These are phyloP conservation scores for Sphagnum contortum DNA, from an alignment of 225 moss, liverwort and hornwort species.

Conservation along the genomic window DNA sequence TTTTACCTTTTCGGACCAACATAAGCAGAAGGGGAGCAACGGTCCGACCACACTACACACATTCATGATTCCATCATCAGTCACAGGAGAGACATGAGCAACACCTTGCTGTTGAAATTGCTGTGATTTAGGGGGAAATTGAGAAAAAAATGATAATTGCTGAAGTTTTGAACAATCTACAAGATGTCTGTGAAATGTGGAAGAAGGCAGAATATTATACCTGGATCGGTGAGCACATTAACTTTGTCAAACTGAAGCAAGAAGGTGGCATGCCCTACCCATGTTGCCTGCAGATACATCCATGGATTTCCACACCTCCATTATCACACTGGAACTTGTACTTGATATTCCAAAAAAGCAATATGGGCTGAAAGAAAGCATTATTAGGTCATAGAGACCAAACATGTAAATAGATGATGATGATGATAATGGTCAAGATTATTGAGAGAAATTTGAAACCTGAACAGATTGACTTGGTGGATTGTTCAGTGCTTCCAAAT, in stretches of 20 bases:
- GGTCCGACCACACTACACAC: slow-evolving; percentile 45
- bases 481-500: slow-evolving; percentile 12
- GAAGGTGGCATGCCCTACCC: slow-evolving; percentile 47
- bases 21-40: slow-evolving; percentile 33
- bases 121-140: too few relatives aligned
- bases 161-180: too few relatives aligned
- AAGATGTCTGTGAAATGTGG: too few relatives aligned
- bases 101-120: too few relatives aligned
- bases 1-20: slow-evolving; percentile 36
- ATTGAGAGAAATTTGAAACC: slow-evolving; percentile 2
- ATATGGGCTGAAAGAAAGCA: too few relatives aligned
- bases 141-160: too few relatives aligned
- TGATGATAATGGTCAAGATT: neutral
- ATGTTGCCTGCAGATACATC: slow-evolving; percentile 20
- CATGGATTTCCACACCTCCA: neutral
- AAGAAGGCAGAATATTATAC: slow-evolving; percentile 6
- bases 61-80: neutral
- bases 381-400: neutral
- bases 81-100: neutral
- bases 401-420: neutral
- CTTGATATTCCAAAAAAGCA: neutral
- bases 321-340: too few relatives aligned
- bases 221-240: slow-evolving; percentile 39
- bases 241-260: slow-evolving; percentile 34
- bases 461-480: slow-evolving; percentile 20